Percentiles rank a stretch among this genome's conserved stretches.
phyloP scores from a whole-genome alignment of 208 protist genomes.

The Leishmania aethiopica region DNA sequence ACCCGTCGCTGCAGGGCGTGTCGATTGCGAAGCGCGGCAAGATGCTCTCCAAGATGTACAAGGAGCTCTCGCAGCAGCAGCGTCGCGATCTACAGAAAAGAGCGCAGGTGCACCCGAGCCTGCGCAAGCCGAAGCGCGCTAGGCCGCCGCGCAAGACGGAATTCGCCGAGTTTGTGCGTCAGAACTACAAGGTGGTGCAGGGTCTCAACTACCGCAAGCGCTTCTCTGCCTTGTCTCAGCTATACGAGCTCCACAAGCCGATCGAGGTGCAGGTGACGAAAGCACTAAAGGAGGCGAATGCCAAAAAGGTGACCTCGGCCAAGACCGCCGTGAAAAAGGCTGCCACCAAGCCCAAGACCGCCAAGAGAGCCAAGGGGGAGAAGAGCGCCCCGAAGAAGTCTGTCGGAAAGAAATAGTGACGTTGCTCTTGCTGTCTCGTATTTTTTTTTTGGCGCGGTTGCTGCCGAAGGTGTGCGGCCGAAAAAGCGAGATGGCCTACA shows the following conservation, averaged over 20 bases:
- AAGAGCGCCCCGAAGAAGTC: neutral
- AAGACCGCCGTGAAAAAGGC: slow-evolving; percentile 35
- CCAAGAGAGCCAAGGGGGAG: neutral
- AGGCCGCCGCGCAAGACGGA: slow-evolving; percentile 29
- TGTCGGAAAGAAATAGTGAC: neutral
- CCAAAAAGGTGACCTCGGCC: slow-evolving; percentile 27
- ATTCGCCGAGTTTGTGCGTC: slow-evolving; percentile 75
- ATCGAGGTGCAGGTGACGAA: slow-evolving; percentile 58
- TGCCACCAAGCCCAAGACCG: slow-evolving; percentile 21
- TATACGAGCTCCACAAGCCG: slow-evolving; percentile 81
- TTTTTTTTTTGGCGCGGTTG: neutral
- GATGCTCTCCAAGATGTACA: slow-evolving; percentile 87
- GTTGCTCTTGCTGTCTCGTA: neutral
- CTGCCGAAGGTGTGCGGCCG: neutral
- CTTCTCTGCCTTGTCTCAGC: slow-evolving; percentile 73
- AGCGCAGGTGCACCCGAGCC: slow-evolving; percentile 56
- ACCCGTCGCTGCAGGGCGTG: slow-evolving; percentile 72
- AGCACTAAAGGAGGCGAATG: slow-evolving; percentile 43
- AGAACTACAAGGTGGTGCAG: slow-evolving; percentile 79
- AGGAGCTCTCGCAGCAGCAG: slow-evolving; percentile 62
- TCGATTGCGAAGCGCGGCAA: slow-evolving; percentile 65
- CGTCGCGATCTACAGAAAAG: slow-evolving; percentile 59
- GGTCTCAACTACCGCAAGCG: slow-evolving; percentile 68
- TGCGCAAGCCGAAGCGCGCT: slow-evolving; percentile 36
- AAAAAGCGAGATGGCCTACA: neutral